Evolutionary conservation across 768 basidiomycete genomes (phyloP).

Genomic region (Suillus lakei): DNA sequence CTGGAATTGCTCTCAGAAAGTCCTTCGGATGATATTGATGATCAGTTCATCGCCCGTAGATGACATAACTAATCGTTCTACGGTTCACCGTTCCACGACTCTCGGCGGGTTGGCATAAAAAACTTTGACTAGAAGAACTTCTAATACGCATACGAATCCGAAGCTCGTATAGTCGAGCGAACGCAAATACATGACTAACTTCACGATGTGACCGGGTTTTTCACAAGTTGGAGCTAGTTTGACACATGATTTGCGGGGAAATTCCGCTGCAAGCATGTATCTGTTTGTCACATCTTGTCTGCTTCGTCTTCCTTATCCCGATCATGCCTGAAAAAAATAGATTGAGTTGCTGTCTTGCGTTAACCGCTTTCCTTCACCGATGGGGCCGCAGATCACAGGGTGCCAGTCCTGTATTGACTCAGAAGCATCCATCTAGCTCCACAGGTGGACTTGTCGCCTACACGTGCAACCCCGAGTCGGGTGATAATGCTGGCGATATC

Average conservation of each 20-base stretch:
- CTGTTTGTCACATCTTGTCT: background rate
- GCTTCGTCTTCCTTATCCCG: background rate
- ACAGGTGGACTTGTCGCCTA: background rate
- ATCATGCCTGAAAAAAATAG: slow-evolving; percentile 4
- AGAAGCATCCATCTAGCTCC: slow-evolving; percentile 1
- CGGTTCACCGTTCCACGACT: background rate
- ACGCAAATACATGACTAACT: background rate
- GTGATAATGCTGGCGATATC: slow-evolving; percentile 3
- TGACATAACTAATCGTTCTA: too few relatives aligned
- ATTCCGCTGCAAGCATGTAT: background rate
- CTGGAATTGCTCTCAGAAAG: background rate
- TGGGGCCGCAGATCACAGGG: background rate
- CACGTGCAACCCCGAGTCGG: slow-evolving; percentile 5
- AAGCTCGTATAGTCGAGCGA: background rate
- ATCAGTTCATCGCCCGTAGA: background rate
- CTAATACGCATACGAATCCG: background rate
- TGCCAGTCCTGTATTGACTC: background rate
- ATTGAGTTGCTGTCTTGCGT: slow-evolving; percentile 1
- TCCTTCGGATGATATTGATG: background rate
- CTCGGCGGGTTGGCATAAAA: background rate
- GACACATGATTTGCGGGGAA: background rate
- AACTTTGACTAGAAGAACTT: background rate
- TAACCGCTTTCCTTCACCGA: slow-evolving; percentile 1
- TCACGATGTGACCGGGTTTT: background rate
- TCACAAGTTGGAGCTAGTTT: background rate